Evolutionary conservation across 345 rosid genomes (phyloP).

Genomic region (Eutrema yunnanense): DNA sequence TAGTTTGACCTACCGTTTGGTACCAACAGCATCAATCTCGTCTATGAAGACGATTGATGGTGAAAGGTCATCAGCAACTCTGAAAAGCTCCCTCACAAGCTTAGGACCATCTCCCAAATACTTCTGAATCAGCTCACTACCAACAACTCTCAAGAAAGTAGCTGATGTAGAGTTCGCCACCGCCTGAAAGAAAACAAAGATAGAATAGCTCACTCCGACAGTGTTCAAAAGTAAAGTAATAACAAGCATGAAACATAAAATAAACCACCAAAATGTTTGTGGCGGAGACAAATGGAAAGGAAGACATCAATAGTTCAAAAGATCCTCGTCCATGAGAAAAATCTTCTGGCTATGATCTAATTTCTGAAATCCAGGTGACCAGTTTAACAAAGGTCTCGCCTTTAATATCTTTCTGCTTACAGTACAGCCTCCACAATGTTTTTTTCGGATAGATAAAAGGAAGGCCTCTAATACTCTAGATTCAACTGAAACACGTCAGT

Average conservation of each 20-base stretch:
- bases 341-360: background rate
- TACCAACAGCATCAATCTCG: constrained; percentile 98
- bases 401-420: background rate
- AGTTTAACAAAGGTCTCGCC: background rate
- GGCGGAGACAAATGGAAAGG: background rate
- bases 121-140: constrained; percentile 94
- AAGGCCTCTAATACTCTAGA: background rate
- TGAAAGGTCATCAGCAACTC: constrained; percentile 93
- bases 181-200: constrained; percentile 46
- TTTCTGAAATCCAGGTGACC: background rate
- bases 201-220: background rate
- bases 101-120: constrained; percentile 98
- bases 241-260: background rate
- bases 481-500: background rate
- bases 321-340: background rate
- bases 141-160: constrained; percentile 94
- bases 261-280: background rate
- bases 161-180: constrained; percentile 98
- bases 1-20: constrained; percentile 59
- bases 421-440: background rate
- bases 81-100: constrained; percentile 88
- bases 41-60: constrained; percentile 96
- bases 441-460: background rate
- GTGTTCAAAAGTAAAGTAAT: background rate
- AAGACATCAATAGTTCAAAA: background rate